A percentile compares a stretch with the other conserved stretches of the same genome.
These are phyloP conservation scores for Arthrinium phaeospermum DNA, from an alignment of 2,329 filamentous ascomycete species.

Conservation along the genomic window DNA sequence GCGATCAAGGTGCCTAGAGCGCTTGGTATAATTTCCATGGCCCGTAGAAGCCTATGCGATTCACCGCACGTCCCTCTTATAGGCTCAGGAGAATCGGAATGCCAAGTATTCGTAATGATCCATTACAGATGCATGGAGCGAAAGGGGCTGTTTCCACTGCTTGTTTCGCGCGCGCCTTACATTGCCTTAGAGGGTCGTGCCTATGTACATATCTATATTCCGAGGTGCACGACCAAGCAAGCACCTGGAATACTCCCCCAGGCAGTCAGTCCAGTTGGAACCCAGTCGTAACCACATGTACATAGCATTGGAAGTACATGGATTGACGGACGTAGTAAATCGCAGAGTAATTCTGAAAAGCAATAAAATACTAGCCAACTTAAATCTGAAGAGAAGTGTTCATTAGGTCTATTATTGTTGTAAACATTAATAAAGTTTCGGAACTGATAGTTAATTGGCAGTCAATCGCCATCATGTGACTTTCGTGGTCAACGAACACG, in stretches of 20 bases:
- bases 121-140: neutral
- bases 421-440: neutral
- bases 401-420: neutral
- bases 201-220: neutral
- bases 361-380: neutral
- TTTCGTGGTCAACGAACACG: slow-evolving; percentile 11
- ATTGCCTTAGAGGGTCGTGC: neutral
- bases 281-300: neutral
- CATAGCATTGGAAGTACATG: neutral
- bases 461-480: neutral
- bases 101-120: slow-evolving; percentile 8
- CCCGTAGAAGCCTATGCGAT: neutral
- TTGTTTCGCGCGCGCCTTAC: neutral
- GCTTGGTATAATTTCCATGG: slow-evolving; percentile 9
- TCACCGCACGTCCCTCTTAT: slow-evolving; percentile 4
- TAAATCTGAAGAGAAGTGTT: too few species aligned
- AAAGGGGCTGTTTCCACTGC: slow-evolving; percentile 12
- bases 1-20: neutral
- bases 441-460: neutral
- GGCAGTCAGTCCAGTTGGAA: neutral
- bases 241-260: neutral
- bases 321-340: neutral
- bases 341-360: neutral
- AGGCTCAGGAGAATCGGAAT: slow-evolving; percentile 1
- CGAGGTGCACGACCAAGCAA: neutral